Conservation (phyloP, 1,284 basidiomycete species). For the Ceratobasidium sp. region DNA sequence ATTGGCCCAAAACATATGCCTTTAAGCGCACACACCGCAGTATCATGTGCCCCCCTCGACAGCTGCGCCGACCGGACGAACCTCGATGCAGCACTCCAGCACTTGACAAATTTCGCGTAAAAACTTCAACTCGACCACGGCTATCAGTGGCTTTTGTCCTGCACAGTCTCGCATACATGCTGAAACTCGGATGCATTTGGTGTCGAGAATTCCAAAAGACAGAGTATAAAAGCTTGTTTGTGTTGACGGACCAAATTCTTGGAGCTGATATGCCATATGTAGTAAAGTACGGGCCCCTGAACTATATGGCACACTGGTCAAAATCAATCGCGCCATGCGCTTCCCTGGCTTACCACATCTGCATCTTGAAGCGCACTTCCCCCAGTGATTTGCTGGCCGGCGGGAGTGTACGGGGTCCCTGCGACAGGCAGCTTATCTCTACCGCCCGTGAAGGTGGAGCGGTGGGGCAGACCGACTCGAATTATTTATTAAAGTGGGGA, state of each 20-base stretch:
- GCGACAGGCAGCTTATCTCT: neutral
- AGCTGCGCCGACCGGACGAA: neutral
- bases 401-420: constrained; percentile 5
- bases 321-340: constrained; percentile 18
- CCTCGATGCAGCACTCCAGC: neutral
- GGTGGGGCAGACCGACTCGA: neutral
- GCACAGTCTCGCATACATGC: constrained; percentile 6
- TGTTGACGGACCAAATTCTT: neutral
- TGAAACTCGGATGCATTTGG: constrained; percentile 27
- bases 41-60: neutral
- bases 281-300: constrained; percentile 18
- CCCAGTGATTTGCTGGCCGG: constrained; percentile 14
- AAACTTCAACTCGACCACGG: neutral
- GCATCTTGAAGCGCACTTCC: constrained; percentile 16
- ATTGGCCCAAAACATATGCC: neutral
- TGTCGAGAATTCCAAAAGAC: constrained; percentile 10
- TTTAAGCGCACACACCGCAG: constrained; percentile 15
- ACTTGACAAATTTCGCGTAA: neutral
- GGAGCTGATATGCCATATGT: constrained; percentile 1
- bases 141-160: constrained; percentile 10
- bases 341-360: constrained; percentile 16
- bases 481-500: neutral
- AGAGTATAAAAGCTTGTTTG: constrained; percentile 37
- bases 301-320: constrained; percentile 4
- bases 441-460: neutral